phyloP scores from a whole-genome alignment of 2,329 filamentous ascomycete genomes.

The Aureobasidium sp. region DNA sequence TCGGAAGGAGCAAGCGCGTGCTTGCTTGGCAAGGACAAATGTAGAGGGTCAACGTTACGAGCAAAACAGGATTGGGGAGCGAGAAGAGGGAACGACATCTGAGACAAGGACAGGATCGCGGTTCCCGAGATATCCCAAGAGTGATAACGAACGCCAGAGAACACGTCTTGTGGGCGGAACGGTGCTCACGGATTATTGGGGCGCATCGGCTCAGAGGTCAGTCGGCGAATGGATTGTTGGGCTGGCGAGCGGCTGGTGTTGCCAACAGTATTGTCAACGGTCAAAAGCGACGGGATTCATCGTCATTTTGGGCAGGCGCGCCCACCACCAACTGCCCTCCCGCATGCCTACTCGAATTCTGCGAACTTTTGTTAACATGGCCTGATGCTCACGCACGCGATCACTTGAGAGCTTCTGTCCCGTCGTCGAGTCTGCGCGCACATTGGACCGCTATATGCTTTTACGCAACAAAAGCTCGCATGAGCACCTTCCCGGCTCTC shows the following conservation, averaged over 20 bases:
- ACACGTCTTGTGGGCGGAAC: neutral
- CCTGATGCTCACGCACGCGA: constrained; percentile 3
- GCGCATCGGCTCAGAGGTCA: neutral
- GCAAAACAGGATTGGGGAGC: neutral
- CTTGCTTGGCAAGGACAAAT: constrained; percentile 1
- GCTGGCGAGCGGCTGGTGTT: too few species aligned
- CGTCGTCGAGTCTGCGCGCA: neutral
- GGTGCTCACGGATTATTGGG: neutral
- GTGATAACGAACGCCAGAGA: neutral
- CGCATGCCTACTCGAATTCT: constrained; percentile 1
- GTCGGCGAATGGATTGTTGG: neutral
- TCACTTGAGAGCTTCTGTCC: neutral
- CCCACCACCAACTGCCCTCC: constrained; percentile 3
- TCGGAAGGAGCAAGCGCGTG: neutral
- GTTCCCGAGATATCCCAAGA: neutral
- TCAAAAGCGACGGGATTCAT: neutral
- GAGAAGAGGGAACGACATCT: neutral
- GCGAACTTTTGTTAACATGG: constrained; percentile 8
- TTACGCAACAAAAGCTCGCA: constrained; percentile 2
- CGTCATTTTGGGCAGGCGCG: constrained; percentile 5
- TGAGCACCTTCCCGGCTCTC: constrained; percentile 7
- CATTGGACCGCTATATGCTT: constrained; percentile 2
- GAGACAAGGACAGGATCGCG: neutral
- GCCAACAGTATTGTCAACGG: too few species aligned
- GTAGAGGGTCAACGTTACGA: neutral